Percentiles rank a stretch among this genome's conserved stretches.
Conservation (phyloP, 371 early-diverging fungal genomes). For the Phascolomyces articulosus region DNA sequence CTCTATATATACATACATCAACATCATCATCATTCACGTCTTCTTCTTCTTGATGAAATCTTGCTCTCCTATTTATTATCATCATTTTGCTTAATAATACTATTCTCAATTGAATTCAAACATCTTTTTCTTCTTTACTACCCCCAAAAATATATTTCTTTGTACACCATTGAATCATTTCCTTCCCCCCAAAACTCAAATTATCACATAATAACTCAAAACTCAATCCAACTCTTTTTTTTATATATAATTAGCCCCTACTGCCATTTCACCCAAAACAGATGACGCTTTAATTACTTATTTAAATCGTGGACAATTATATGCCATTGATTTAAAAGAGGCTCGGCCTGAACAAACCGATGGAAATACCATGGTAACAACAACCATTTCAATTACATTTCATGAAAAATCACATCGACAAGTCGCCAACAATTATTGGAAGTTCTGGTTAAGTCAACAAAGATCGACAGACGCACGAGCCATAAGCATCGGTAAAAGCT, state of each 20-base stretch:
- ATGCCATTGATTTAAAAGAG: slow-evolving; percentile 48
- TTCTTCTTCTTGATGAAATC: too few species aligned
- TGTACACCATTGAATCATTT: not conserved
- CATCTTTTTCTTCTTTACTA: not conserved
- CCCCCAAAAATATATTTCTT: not conserved
- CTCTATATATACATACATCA: not conserved
- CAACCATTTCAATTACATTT: slow-evolving; percentile 70
- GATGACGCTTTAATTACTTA: slow-evolving; percentile 60
- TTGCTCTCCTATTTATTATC: too few species aligned
- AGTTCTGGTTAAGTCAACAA: slow-evolving; percentile 81
- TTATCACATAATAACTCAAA: too few species aligned
- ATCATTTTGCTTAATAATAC: too few species aligned
- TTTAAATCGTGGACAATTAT: slow-evolving; percentile 69
- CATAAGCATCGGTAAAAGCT: slow-evolving; percentile 57
- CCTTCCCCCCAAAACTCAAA: too few species aligned
- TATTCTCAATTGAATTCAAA: too few species aligned
- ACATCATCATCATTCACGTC: too few species aligned
- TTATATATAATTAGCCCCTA: slow-evolving; percentile 30
- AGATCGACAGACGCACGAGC: slow-evolving; percentile 66
- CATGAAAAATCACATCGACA: slow-evolving; percentile 75
- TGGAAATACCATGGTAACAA: slow-evolving; percentile 50
- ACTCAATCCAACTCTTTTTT: not conserved
- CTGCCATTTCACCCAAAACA: slow-evolving; percentile 34
- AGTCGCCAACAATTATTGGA: slow-evolving; percentile 73
- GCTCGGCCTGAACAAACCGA: slow-evolving; percentile 16